Percentiles rank a stretch among this genome's conserved stretches.
Evolutionary conservation across 2,329 filamentous ascomycete genomes (phyloP).

Genomic region (Penicillium polonicum): DNA sequence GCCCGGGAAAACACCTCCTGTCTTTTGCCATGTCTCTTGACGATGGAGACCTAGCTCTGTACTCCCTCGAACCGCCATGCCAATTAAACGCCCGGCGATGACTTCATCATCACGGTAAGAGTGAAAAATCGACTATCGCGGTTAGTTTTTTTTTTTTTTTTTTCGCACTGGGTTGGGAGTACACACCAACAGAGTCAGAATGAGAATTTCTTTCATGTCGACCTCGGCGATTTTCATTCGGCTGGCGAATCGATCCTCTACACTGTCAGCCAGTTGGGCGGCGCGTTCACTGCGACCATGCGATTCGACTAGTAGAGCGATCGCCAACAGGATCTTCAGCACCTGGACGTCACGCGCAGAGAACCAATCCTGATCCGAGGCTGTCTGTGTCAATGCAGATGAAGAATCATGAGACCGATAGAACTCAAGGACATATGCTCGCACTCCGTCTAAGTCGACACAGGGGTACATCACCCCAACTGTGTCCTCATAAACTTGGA

Average conservation of each 20-base stretch:
- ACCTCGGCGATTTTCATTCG: conserved; percentile 37
- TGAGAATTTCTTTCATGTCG: conserved; percentile 41
- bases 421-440: conserved; percentile 44
- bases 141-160: not conserved
- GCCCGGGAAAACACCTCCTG: conserved; percentile 38
- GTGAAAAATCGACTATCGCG: conserved; percentile 36
- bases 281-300: conserved; percentile 68
- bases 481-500: conserved; percentile 78
- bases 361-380: conserved; percentile 36
- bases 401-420: conserved; percentile 16
- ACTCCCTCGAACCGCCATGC: conserved; percentile 48
- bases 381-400: not conserved
- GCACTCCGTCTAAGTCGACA: conserved; percentile 67
- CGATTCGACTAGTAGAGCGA: conserved; percentile 70
- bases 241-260: conserved; percentile 36
- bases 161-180: no score
- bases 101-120: conserved; percentile 52
- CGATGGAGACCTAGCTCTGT: conserved; percentile 53
- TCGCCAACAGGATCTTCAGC: conserved; percentile 78
- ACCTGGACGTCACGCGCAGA: conserved; percentile 58
- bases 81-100: conserved; percentile 51
- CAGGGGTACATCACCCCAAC: conserved; percentile 88
- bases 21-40: conserved; percentile 41
- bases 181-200: conserved; percentile 33
- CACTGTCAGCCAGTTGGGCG: conserved; percentile 34